A percentile compares a stretch with the other conserved stretches of the same genome.
phyloP scores from a whole-genome alignment of 106 monocot genomes.

The Hemerocallis citrina region DNA sequence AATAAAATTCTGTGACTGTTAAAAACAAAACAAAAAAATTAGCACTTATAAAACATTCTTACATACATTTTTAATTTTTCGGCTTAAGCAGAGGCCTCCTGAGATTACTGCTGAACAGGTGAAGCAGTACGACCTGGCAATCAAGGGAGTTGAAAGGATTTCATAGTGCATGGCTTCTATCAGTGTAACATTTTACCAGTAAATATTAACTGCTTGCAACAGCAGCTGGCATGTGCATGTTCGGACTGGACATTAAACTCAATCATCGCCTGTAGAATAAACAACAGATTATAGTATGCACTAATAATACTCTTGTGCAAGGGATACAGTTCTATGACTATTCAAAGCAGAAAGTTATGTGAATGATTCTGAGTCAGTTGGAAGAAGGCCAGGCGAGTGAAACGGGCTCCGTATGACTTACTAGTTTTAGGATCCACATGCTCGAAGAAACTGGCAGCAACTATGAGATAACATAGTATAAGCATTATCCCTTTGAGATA shows the following conservation, averaged over 20 bases:
- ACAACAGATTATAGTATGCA: background rate
- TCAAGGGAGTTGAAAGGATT: background rate
- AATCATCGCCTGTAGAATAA: conserved; percentile 4
- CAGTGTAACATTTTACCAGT: background rate
- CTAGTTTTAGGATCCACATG: conserved; percentile 64
- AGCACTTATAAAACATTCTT: too few relatives aligned
- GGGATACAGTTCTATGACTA: background rate
- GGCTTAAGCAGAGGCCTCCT: too few relatives aligned
- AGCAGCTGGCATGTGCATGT: background rate
- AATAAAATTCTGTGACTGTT: background rate
- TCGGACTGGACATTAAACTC: background rate
- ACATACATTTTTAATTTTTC: too few relatives aligned
- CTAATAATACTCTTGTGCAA: background rate
- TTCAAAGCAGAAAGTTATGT: background rate
- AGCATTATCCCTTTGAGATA: conserved; percentile 82
- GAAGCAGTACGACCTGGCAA: background rate
- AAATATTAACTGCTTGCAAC: background rate
- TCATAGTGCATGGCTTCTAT: background rate
- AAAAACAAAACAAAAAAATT: too few relatives aligned
- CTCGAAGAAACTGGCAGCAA: conserved; percentile 71
- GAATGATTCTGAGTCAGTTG: background rate
- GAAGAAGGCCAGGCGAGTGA: background rate
- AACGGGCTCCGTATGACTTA: conserved; percentile 24
- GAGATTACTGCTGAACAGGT: too few relatives aligned
- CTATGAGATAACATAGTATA: conserved; percentile 72